Evolutionary conservation across 345 rosid genomes (phyloP).

Genomic region (Hibiscus mutabilis): DNA sequence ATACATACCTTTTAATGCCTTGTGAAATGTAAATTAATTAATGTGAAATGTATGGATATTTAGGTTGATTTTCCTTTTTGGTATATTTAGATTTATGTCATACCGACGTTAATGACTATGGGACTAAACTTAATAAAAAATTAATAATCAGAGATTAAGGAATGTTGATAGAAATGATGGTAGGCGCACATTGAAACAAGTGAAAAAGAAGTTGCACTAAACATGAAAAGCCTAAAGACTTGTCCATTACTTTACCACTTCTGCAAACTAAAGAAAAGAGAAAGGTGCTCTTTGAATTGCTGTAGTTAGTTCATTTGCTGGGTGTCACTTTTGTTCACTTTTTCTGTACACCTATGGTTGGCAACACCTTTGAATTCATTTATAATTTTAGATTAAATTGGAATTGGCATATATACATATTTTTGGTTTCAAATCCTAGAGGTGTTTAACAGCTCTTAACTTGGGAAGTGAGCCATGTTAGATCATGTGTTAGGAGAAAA

Average conservation of each 20-base stretch:
- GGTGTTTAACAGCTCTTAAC: no score
- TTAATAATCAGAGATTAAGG: not conserved
- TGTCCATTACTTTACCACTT: not conserved
- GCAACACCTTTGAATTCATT: constrained; percentile 7
- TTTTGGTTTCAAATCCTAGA: no score
- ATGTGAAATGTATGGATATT: not conserved
- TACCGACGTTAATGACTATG: no score
- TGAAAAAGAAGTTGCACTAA: constrained; percentile 16
- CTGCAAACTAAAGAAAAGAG: constrained; percentile 6
- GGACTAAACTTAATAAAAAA: no score
- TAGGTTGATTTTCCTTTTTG: no score
- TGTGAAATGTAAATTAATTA: not conserved
- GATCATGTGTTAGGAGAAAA: no score
- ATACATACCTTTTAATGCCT: not conserved
- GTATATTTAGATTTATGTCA: no score
- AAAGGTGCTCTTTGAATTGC: constrained; percentile 4
- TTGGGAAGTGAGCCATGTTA: no score
- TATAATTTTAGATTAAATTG: not conserved
- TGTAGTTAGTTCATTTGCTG: constrained; percentile 8
- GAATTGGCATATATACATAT: no score
- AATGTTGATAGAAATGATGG: constrained; percentile 7
- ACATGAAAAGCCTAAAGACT: not conserved
- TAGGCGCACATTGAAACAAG: constrained; percentile 23
- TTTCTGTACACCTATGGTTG: not conserved
- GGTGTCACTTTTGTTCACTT: not conserved